Evolutionary conservation across 257 asterid genomes (phyloP).

Genomic region (Thymus quinquecostatus): DNA sequence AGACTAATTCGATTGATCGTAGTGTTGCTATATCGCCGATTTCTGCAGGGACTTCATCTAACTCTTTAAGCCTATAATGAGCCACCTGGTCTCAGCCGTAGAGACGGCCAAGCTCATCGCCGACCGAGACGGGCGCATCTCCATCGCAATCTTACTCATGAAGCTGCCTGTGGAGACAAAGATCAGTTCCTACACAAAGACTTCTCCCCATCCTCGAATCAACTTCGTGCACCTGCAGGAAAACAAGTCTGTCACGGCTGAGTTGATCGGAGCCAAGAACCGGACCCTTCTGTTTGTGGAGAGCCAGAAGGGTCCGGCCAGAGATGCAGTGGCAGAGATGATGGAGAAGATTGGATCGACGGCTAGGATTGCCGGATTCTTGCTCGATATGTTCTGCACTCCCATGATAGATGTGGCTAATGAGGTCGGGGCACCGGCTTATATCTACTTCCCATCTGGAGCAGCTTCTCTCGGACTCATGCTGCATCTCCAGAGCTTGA

Average conservation of each 20-base stretch:
- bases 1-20: too few relatives aligned
- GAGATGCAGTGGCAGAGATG: slow-evolving; percentile 24
- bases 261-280: background rate
- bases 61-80: too few relatives aligned
- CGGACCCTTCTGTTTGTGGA: slow-evolving; percentile 19
- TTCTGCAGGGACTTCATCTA: too few relatives aligned
- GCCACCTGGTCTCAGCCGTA: slow-evolving; percentile 44
- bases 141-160: slow-evolving; percentile 44
- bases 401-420: slow-evolving; percentile 32
- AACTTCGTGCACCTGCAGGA: slow-evolving; percentile 29
- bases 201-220: slow-evolving; percentile 22
- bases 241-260: background rate
- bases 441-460: slow-evolving; percentile 25
- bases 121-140: slow-evolving; percentile 35
- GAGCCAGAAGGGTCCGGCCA: slow-evolving; percentile 35
- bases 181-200: slow-evolving; percentile 27
- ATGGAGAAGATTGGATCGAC: background rate
- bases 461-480: slow-evolving; percentile 38
- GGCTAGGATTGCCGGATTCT: slow-evolving; percentile 36
- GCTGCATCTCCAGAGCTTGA: slow-evolving; percentile 34
- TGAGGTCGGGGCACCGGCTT: slow-evolving; percentile 36
- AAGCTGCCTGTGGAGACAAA: slow-evolving; percentile 28
- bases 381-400: slow-evolving; percentile 30
- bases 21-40: too few relatives aligned
- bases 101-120: slow-evolving; percentile 41